Evolutionary conservation across 2,329 filamentous ascomycete species (phyloP).

Genomic region (Calonectria fujianensis): DNA sequence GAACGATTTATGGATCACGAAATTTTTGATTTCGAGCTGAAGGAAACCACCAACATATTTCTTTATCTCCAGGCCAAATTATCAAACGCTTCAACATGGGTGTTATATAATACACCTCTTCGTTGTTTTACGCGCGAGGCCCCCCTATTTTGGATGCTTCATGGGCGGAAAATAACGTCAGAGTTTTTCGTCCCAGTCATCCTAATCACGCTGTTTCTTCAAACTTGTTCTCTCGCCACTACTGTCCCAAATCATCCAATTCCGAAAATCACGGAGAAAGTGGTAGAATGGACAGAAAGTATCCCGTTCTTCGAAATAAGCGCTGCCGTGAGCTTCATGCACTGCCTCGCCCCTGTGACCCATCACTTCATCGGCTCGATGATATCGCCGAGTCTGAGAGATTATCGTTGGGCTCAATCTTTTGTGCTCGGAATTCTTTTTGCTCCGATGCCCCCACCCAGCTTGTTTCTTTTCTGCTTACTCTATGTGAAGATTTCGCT

Average conservation of each 20-base stretch:
- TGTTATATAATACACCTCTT: too few species aligned
- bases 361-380: not conserved
- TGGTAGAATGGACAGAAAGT: not conserved
- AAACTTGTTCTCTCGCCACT: too few species aligned
- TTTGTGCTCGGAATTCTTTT: not conserved
- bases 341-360: not conserved
- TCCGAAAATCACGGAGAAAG: too few species aligned
- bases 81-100: too few species aligned
- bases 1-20: not conserved
- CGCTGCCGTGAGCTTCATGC: not conserved
- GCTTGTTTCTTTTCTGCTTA: too few species aligned
- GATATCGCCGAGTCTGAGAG: not conserved
- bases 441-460: not conserved
- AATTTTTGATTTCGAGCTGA: not conserved
- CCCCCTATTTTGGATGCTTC: too few species aligned
- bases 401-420: not conserved
- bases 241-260: too few species aligned
- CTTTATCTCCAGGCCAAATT: not conserved
- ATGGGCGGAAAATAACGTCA: too few species aligned
- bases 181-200: too few species aligned
- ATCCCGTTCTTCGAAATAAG: not conserved
- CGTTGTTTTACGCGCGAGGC: too few species aligned
- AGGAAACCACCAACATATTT: not conserved
- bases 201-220: rapidly evolving
- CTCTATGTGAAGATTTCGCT: not conserved